Base-by-base conservation (phyloP, 2,329 filamentous ascomycete species). In the Alternaria sp. region DNA sequence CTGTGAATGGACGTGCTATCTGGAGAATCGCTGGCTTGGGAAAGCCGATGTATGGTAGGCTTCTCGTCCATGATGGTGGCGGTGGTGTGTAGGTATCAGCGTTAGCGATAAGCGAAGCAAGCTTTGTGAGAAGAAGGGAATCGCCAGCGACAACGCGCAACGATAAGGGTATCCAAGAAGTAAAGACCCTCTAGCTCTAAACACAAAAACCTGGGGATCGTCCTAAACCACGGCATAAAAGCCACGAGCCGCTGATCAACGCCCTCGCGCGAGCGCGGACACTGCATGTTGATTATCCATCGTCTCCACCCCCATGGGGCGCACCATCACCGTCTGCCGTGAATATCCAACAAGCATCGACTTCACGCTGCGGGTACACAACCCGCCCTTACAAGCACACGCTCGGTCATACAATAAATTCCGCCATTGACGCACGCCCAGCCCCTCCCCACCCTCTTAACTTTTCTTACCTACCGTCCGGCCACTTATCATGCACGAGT, bases 371-470 rank as follows among this genome's bases (percentile, higher is more conserved):
- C 46, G 30, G 46, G 20, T n/a, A 34, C 46, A 36, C 3, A 36
- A 6, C 46, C 46, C 30, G 20, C 1, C 46, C 8, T 24, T 32
- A 34, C 28, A 4, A 22, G 46, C 14, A 36, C 20, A 14, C 7
- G 30, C 6, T 54, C 41, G 41, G 51, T 26, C 51, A 44, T 54
- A 34, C 28, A 46, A 26, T 28, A 36, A 24, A 36, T 22, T 49
- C 53, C 46, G 54, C 54, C 54, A 28, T 57, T 57, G 54, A 51
- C 54, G 54, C 46, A 57, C 46, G 46, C 54, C 54, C 46, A 57
- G 54, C 30, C 46, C 30, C 46, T n/a, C 7, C 46, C 30, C 30
- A 36, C 46, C 46, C 18, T 41, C 18, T 41, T 41, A 14, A 41
- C 39, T 6, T 41, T 28, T 34, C 36, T 18, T 30, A 32, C 22